Evolutionary conservation across 2,329 filamentous ascomycete species (phyloP), one percentile per base, ranked within the genome.

Genomic region (Parastagonospora nodorum): DNA sequence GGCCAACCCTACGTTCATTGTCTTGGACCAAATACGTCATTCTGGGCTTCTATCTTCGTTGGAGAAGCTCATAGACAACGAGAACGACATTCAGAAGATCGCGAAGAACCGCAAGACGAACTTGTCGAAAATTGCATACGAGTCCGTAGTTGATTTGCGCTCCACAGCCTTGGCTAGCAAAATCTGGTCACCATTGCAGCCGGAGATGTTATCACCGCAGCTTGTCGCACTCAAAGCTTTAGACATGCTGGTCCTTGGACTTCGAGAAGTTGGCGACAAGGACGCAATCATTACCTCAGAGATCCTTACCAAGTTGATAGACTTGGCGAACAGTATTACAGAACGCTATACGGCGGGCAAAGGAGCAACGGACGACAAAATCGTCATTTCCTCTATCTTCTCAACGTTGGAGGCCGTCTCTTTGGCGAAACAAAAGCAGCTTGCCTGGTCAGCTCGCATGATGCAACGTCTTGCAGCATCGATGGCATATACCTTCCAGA

Each of bases 21-120:
- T 86, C 19, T 73, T 87, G 10, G 77, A 80, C 16, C 79, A 86
- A 42, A 76, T 89, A 10, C 77, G 79, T 30, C 73, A 77, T 10
- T 81, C 85, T 14, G 80, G 80, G 8, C 75, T 85, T 16, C 77
- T 82, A 4, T 66, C 71, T n/a, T 75, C 88, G 35, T 72, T 92
- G 9, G 73, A 76, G 33, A 76, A 74, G 2, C 77, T 90, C 32
- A 73, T 92, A 8, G 72, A 75, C 2, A 67, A 66, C 8, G 58
- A 68, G 74, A 12, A 78, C 11, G 84, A 88, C 45, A 83, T 92
- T 24, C 73, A 73, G n/a, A 74, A 75, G 14, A 71, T 90, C n/a
- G 81, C 82, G 0, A 83, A 81, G 53, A 86, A 89, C 32, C 83
- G 86, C 29, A 83, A 83, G 57, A 84, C 76, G 50, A 92, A 91